Percentiles rank a stretch among this genome's conserved stretches.
Evolutionary conservation across 2,329 filamentous ascomycete genomes (phyloP).

Genomic region (Calonectria naviculata): DNA sequence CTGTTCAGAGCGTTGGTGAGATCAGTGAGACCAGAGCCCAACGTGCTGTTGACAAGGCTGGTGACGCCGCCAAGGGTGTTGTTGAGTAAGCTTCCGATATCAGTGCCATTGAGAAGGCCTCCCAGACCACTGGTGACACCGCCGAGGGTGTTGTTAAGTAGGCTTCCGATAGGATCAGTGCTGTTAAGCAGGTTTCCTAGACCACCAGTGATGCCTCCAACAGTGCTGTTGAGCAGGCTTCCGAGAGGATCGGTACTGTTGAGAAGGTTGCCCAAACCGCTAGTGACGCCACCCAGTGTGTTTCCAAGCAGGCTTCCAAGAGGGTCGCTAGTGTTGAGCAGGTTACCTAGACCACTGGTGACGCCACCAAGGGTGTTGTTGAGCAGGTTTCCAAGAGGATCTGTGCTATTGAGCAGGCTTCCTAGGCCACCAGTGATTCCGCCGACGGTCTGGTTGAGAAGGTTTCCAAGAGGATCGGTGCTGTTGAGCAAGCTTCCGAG

Average conservation of each 20-base stretch:
- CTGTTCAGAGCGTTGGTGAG: neutral
- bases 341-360: neutral
- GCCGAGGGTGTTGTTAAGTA: neutral
- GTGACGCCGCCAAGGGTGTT: neutral
- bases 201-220: neutral
- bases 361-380: neutral
- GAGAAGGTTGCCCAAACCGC: neutral
- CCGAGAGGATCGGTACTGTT: neutral
- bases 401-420: neutral
- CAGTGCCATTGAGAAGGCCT: neutral
- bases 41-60: neutral
- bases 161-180: neutral
- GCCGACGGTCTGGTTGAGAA: neutral
- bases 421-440: neutral
- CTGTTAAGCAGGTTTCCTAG: neutral
- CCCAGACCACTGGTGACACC: neutral
- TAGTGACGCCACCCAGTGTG: neutral
- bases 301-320: neutral
- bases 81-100: neutral
- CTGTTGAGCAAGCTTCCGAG: neutral
- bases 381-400: neutral
- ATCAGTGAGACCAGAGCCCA: neutral
- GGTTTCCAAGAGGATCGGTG: neutral
- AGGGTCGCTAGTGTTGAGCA: neutral
- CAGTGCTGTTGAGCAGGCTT: neutral